phyloP scores from a whole-genome alignment of 202 grass and related monocot genomes.

The Panicum hallii region DNA sequence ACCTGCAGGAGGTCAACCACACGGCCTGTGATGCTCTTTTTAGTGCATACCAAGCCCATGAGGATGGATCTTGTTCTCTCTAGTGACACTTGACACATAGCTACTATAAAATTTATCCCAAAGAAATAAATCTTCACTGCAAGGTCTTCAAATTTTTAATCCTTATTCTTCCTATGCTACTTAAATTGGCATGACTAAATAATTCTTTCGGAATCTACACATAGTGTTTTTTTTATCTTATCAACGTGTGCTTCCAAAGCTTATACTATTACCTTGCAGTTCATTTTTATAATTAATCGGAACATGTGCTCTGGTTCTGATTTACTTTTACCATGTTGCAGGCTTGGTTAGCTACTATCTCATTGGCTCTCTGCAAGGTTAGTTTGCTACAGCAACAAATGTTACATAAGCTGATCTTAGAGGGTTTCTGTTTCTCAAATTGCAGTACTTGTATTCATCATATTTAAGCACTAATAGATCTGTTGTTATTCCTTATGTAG shows the following conservation, averaged over 20 bases:
- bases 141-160: neutral
- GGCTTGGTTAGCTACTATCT: conserved; percentile 84
- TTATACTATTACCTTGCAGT: neutral
- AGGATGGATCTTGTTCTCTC: neutral
- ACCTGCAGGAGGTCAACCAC: neutral
- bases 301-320: neutral
- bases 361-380: conserved; percentile 88
- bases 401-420: neutral
- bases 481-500: conserved; percentile 39
- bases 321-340: conserved; percentile 52
- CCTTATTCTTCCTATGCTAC: neutral
- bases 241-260: neutral
- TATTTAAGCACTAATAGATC: conserved; percentile 6
- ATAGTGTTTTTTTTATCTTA: neutral
- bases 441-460: conserved; percentile 2
- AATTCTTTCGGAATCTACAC: neutral
- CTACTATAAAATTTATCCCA: neutral
- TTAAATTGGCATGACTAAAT: neutral
- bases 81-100: neutral
- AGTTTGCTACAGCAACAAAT: conserved; percentile 35
- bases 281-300: conserved; percentile 25
- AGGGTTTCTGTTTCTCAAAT: conserved; percentile 26
- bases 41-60: neutral
- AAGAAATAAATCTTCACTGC: neutral
- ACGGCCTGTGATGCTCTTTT: neutral